phyloP scores from a whole-genome alignment of 148 eudicot genomes.

The Dysphania ambrosioides region DNA sequence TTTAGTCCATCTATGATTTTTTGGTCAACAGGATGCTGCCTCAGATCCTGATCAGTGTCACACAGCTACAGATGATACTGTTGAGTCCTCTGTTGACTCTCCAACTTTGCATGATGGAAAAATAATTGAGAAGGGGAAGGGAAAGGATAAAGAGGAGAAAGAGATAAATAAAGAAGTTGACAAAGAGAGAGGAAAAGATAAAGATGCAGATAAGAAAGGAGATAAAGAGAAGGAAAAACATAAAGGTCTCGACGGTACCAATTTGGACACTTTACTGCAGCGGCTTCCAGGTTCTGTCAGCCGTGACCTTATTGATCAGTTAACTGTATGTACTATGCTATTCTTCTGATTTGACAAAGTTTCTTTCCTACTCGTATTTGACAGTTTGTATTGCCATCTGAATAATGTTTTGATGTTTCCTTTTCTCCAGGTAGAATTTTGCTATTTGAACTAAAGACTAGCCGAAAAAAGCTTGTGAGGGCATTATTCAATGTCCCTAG shows the following conservation, averaged over 20 bases:
- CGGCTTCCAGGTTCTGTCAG: constrained; percentile 95
- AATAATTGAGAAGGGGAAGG: constrained; percentile 46
- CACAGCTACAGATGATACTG: constrained; percentile 43
- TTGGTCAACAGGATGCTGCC: constrained; percentile 51
- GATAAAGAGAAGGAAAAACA: constrained; percentile 78
- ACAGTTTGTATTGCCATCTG: not conserved
- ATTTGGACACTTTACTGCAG: constrained; percentile 74
- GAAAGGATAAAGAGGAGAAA: constrained; percentile 69
- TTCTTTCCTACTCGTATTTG: not conserved
- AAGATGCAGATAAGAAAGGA: constrained; percentile 59
- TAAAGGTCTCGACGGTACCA: constrained; percentile 84
- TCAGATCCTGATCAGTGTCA: constrained; percentile 65
- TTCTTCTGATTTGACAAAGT: not conserved
- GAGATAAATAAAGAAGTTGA: constrained; percentile 62
- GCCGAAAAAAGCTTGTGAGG: constrained; percentile 89
- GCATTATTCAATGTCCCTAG: constrained; percentile 86
- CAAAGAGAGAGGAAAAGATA: constrained; percentile 84
- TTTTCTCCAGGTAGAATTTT: constrained; percentile 75
- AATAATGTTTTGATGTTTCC: constrained; percentile 16
- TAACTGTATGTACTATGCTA: constrained; percentile 50
- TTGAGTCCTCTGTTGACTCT: constrained; percentile 52
- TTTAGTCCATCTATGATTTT: not conserved
- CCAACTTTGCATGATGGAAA: constrained; percentile 54
- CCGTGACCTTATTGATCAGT: constrained; percentile 96
- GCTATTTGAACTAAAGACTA: constrained; percentile 83